Evolutionary conservation across 139 green algal species (phyloP).

Genomic region (Haematococcus lacustris): DNA sequence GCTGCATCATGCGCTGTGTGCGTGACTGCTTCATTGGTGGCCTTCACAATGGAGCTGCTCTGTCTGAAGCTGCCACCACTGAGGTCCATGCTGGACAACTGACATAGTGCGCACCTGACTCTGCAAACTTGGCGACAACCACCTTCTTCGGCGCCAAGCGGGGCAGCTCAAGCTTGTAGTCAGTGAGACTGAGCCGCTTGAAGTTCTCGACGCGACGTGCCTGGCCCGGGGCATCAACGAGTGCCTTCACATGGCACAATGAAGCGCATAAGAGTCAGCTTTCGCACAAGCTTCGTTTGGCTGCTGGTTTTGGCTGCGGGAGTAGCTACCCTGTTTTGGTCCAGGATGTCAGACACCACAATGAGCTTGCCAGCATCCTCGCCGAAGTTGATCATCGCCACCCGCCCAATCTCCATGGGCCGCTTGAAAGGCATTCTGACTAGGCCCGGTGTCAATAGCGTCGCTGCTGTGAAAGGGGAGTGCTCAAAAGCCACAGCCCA

Average conservation of each 20-base stretch:
- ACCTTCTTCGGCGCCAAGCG: slow-evolving; percentile 83
- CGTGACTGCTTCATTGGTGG: too few relatives aligned
- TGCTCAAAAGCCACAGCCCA: too few relatives aligned
- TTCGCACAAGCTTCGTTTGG: too few relatives aligned
- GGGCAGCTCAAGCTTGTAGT: slow-evolving; percentile 88
- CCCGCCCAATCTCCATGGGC: slow-evolving; percentile 92
- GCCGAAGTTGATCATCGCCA: slow-evolving; percentile 88
- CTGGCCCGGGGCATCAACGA: slow-evolving; percentile 81
- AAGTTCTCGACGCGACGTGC: slow-evolving; percentile 72
- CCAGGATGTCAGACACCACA: slow-evolving; percentile 82
- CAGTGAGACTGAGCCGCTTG: slow-evolving; percentile 90
- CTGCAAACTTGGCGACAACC: slow-evolving; percentile 64
- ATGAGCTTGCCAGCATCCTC: slow-evolving; percentile 78
- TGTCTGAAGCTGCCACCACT: too few relatives aligned
- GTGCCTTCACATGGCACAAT: slow-evolving; percentile 51
- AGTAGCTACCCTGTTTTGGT: slow-evolving; percentile 88
- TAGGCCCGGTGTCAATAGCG: background rate
- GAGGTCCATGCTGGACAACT: too few relatives aligned
- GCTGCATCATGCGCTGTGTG: too few relatives aligned
- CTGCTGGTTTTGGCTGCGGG: background rate
- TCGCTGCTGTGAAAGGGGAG: too few relatives aligned
- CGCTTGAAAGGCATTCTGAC: slow-evolving; percentile 79
- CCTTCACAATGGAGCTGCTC: too few relatives aligned
- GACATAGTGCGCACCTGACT: slow-evolving; percentile 64
- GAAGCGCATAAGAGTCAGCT: background rate